Evolutionary conservation across 306 rosid genomes (phyloP).

Genomic region (Quercus engelmannii): DNA sequence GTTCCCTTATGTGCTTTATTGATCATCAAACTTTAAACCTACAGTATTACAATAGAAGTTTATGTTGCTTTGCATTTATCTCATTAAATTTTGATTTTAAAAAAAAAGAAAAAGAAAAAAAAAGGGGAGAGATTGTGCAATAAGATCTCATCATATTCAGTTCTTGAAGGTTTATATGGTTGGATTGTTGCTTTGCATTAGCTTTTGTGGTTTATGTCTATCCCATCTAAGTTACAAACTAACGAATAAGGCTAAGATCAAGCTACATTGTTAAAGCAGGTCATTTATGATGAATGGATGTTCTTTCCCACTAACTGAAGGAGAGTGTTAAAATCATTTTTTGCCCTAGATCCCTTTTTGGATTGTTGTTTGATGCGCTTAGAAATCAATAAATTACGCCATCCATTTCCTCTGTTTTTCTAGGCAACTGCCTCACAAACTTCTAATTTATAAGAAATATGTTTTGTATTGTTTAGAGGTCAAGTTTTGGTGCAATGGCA

Average conservation of each 20-base stretch:
- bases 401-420: not conserved
- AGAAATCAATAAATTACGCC: not conserved
- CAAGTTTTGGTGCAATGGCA: too few species aligned
- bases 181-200: not conserved
- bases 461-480: not conserved
- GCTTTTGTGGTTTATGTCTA: too few species aligned
- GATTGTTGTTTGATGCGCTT: not conserved
- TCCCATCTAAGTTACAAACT: too few species aligned
- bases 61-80: not conserved
- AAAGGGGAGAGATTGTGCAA: not conserved
- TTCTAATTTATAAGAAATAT: not conserved
- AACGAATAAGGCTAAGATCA: too few species aligned
- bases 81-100: not conserved
- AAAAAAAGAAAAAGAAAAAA: not conserved
- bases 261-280: too few species aligned
- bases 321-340: too few species aligned
- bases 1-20: not conserved
- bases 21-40: not conserved
- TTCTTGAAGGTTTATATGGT: not conserved
- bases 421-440: not conserved
- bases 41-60: not conserved
- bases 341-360: not conserved
- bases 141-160: not conserved
- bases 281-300: too few species aligned
- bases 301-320: too few species aligned